phyloP scores from a whole-genome alignment of 345 rosid genomes.

The Raphanus sativus region DNA sequence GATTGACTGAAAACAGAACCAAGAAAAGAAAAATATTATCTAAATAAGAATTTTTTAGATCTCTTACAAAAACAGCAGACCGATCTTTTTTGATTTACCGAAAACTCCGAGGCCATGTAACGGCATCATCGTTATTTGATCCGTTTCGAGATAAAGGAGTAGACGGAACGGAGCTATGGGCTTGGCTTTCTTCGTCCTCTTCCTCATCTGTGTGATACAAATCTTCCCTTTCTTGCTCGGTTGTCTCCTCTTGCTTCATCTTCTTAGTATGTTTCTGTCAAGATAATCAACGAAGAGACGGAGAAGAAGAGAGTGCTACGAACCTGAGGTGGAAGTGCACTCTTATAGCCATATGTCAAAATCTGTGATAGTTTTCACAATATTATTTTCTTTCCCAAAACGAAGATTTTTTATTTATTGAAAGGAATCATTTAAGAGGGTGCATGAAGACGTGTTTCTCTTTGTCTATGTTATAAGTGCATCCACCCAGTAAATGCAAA shows the following conservation, averaged over 20 bases:
- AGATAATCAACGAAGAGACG: neutral
- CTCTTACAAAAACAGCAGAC: conserved; percentile 2
- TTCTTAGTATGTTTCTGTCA: neutral
- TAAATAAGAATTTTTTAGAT: conserved; percentile 17
- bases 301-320: neutral
- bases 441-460: neutral
- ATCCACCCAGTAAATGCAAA: neutral
- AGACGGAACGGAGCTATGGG: conserved; percentile 23
- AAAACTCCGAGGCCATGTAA: conserved; percentile 67
- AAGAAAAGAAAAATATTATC: neutral
- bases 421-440: neutral
- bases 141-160: conserved; percentile 30
- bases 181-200: conserved; percentile 37
- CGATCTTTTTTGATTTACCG: conserved; percentile 33
- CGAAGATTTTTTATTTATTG: neutral
- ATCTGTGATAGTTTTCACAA: too few species aligned
- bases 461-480: neutral
- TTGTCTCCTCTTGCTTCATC: conserved; percentile 63
- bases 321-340: neutral
- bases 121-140: neutral
- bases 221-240: conserved; percentile 53
- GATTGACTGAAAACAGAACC: conserved; percentile 36
- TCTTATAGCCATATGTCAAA: neutral
- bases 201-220: conserved; percentile 56
- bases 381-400: neutral